Conservation (phyloP, 2,329 filamentous ascomycete genomes). For the Botrytis cinerea region DNA sequence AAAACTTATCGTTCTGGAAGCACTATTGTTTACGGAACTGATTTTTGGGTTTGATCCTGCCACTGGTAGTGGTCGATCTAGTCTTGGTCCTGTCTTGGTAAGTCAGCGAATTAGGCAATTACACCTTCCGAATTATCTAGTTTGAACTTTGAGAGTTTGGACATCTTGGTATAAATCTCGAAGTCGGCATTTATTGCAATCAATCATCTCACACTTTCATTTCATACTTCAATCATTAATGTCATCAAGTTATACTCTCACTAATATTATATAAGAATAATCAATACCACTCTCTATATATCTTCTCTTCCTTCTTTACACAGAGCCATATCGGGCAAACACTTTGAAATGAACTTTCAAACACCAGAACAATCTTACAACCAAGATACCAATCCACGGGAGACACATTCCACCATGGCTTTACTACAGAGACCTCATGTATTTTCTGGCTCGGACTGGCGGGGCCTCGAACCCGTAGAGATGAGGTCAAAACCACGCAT, state of each 20-base stretch:
- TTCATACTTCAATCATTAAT: neutral
- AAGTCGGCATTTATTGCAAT: neutral
- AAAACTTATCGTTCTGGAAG: neutral
- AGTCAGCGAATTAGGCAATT: neutral
- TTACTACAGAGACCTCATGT: neutral
- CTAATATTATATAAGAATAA: slow-evolving; percentile 3
- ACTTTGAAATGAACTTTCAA: slow-evolving; percentile 11
- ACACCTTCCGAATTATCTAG: neutral
- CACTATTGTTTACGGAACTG: neutral
- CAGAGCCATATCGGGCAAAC: neutral
- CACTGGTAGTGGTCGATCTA: neutral
- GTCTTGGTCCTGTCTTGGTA: slow-evolving; percentile 10
- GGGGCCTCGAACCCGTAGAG: slow-evolving; percentile 3
- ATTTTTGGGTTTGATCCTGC: neutral
- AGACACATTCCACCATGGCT: slow-evolving; percentile 7
- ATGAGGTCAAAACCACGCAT: slow-evolving; percentile 10
- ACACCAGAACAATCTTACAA: neutral
- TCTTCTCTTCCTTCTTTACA: neutral
- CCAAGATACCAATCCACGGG: neutral
- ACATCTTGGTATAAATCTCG: neutral
- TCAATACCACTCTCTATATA: neutral
- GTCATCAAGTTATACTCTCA: neutral
- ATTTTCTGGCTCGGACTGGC: slow-evolving; percentile 8
- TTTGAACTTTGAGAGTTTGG: neutral
- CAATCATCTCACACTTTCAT: neutral